Percentiles rank a stretch among this genome's conserved stretches.
These are phyloP conservation scores for Fibroporia radiculosa DNA, from an alignment of 768 basidiomycete species.

Conservation along the genomic window DNA sequence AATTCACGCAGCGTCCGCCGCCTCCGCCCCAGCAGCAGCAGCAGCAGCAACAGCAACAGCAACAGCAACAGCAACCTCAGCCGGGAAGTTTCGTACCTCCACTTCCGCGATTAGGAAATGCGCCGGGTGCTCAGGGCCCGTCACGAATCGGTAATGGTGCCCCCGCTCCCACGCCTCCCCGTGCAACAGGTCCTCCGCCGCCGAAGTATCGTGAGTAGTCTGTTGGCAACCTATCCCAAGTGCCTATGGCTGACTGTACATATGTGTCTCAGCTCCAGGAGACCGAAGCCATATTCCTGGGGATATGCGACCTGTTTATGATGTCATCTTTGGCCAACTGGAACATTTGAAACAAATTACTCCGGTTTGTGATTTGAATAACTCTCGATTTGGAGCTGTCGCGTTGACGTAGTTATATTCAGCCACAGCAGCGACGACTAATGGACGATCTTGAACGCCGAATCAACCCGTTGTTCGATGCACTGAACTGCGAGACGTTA, in stretches of 20 bases:
- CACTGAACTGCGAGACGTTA: conserved; percentile 84
- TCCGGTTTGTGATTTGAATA: conserved; percentile 49
- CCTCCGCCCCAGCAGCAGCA: conserved; percentile 9
- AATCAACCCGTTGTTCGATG: conserved; percentile 81
- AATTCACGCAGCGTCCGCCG: conserved; percentile 11
- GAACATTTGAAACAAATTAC: conserved; percentile 61
- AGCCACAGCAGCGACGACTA: conserved; percentile 80
- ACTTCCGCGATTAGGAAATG: conserved; percentile 11
- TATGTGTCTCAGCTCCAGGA: conserved; percentile 64
- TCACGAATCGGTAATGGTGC: conserved; percentile 10
- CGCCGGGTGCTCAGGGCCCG: conserved; percentile 17
- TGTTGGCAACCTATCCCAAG: background rate
- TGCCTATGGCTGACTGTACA: conserved; percentile 4
- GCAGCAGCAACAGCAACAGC: conserved; percentile 5
- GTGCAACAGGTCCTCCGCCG: conserved; percentile 32
- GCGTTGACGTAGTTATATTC: conserved; percentile 8
- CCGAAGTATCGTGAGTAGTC: conserved; percentile 53
- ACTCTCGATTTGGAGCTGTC: background rate
- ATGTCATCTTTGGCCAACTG: conserved; percentile 57
- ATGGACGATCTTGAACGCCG: conserved; percentile 84
- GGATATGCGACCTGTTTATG: conserved; percentile 53
- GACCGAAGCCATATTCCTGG: conserved; percentile 91
- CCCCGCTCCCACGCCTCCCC: conserved; percentile 23
- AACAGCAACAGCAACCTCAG: background rate
- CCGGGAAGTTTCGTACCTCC: background rate